Conservation (phyloP, 257 asterid species). For the Thymus quinquecostatus region DNA sequence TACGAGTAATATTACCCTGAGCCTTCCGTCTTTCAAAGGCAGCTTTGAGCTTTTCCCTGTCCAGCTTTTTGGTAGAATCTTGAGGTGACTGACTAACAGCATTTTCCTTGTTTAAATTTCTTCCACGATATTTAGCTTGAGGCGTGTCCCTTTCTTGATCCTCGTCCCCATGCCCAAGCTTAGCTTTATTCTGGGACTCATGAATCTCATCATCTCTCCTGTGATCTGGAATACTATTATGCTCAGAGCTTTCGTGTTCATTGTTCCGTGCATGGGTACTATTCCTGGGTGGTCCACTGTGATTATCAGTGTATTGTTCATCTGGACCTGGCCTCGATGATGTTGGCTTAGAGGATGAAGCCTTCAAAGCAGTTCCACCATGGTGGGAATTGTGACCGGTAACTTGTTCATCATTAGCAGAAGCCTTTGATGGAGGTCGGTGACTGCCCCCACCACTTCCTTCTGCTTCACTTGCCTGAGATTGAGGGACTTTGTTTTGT, state of each 20-base stretch:
- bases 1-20: conserved; percentile 65
- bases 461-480: conserved; percentile 81
- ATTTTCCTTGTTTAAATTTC: conserved; percentile 45
- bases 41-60: conserved; percentile 79
- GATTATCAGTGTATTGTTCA: conserved; percentile 38
- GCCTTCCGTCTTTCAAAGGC: conserved; percentile 72
- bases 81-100: conserved; percentile 55
- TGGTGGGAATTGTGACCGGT: conserved; percentile 43
- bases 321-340: conserved; percentile 42
- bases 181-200: conserved; percentile 36
- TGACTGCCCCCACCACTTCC: conserved; percentile 71
- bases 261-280: conserved; percentile 32
- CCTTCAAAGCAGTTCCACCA: conserved; percentile 51
- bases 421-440: conserved; percentile 54
- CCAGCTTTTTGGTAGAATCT: conserved; percentile 54
- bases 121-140: conserved; percentile 52
- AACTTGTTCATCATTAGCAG: conserved; percentile 51
- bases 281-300: conserved; percentile 35
- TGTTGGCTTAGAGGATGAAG: conserved; percentile 51
- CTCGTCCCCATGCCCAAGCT: conserved; percentile 41
- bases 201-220: conserved; percentile 46
- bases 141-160: conserved; percentile 37
- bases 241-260: conserved; percentile 42
- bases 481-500: conserved; percentile 65
- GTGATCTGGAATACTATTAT: conserved; percentile 20